Evolutionary conservation across 129 eudicot species (phyloP).

Genomic region (Flaveria brownii): DNA sequence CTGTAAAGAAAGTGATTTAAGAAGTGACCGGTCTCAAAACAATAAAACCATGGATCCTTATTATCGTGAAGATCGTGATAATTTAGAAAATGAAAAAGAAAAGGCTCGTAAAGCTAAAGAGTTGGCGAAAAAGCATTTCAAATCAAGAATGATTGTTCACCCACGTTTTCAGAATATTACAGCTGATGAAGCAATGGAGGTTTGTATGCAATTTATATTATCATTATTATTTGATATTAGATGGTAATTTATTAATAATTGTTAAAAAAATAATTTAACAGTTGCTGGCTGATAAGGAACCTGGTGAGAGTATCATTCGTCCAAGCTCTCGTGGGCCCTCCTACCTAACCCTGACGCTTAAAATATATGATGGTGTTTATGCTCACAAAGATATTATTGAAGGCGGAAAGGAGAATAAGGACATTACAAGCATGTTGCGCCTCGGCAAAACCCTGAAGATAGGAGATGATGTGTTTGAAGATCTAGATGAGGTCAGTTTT

Average conservation of each 20-base stretch:
- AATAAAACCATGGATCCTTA: constrained; percentile 52
- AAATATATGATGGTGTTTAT: constrained; percentile 78
- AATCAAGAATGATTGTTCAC: constrained; percentile 90
- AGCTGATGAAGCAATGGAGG: constrained; percentile 93
- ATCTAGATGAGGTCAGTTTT: constrained; percentile 81
- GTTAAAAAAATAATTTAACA: constrained; percentile 17
- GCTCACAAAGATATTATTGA: constrained; percentile 91
- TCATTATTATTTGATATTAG: neutral
- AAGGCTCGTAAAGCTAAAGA: constrained; percentile 77
- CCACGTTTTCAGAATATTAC: constrained; percentile 92
- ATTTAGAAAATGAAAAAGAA: constrained; percentile 49
- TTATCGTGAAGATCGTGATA: constrained; percentile 70
- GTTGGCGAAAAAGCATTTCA: constrained; percentile 84
- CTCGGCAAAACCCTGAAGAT: constrained; percentile 85
- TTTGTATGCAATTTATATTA: constrained; percentile 18
- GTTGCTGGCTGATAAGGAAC: constrained; percentile 80
- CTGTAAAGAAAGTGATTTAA: constrained; percentile 75
- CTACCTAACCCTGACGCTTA: constrained; percentile 74
- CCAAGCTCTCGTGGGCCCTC: constrained; percentile 98
- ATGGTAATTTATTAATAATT: neutral
- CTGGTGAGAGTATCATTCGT: constrained; percentile 90
- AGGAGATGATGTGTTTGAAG: constrained; percentile 92
- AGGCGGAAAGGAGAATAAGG: constrained; percentile 95
- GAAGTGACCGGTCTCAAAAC: constrained; percentile 47
- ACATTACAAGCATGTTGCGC: constrained; percentile 77